Conservation (phyloP, 805 yeast species). For the Candida maltosa region DNA sequence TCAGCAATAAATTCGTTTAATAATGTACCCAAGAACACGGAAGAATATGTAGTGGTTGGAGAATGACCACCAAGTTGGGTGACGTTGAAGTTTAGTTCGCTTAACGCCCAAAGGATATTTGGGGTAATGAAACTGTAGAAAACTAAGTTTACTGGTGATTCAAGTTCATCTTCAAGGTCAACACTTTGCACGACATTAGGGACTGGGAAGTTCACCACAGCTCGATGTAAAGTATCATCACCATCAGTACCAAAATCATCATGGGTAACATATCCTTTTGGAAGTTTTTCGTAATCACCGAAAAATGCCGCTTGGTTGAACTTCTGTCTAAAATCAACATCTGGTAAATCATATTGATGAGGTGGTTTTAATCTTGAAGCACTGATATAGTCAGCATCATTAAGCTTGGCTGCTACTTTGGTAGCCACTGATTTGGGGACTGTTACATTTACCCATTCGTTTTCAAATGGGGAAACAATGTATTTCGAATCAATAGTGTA, state of each 20-base stretch:
- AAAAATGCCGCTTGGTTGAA: neutral
- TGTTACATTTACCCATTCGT: constrained; percentile 68
- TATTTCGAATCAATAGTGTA: constrained; percentile 78
- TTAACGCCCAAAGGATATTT: constrained; percentile 31
- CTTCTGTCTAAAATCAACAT: neutral
- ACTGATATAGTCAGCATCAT: constrained; percentile 49
- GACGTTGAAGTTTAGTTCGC: constrained; percentile 22
- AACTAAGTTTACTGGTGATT: constrained; percentile 56
- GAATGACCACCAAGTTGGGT: constrained; percentile 7
- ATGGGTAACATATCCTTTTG: constrained; percentile 73
- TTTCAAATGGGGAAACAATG: constrained; percentile 81
- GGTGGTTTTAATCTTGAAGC: constrained; percentile 18
- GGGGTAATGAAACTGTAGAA: constrained; percentile 69
- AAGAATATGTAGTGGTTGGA: constrained; percentile 25
- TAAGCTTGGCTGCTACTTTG: constrained; percentile 52
- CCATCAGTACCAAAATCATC: constrained; percentile 88
- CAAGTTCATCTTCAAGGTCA: constrained; percentile 22
- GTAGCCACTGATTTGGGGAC: constrained; percentile 59
- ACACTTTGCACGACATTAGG: constrained; percentile 77
- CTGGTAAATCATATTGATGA: constrained; percentile 14
- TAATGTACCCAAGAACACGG: constrained; percentile 29
- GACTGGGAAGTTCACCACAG: constrained; percentile 54
- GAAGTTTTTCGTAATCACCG: constrained; percentile 13
- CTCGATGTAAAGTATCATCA: constrained; percentile 73
- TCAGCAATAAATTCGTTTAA: constrained; percentile 26